Base-by-base conservation (phyloP, 2,329 filamentous ascomycete species). In the Cyphellophora europaea region DNA sequence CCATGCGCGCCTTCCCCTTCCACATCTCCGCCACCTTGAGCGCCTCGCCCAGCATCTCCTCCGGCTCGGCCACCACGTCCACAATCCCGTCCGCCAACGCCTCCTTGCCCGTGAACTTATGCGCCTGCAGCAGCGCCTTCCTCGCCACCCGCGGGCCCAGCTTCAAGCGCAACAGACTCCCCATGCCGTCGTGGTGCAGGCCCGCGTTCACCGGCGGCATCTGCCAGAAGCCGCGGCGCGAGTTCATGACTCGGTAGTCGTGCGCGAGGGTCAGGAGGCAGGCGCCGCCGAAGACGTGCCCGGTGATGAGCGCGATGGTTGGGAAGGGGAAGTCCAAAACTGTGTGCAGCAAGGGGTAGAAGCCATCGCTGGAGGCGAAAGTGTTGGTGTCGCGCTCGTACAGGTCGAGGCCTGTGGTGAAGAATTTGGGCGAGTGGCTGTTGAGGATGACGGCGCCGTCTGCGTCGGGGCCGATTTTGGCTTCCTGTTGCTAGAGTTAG, bases 151-250 rank as follows among this genome's bases (percentile, higher is more conserved):
- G 57, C 6, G 67, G 65, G 1, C 53, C 57, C 3, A 73, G 57
- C 42, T 73, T 73, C 5, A 70, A 53, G 1, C 68, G 60, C 2
- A 66, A 63, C 3, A 73, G 55, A 2, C 58, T 53, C 3, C 69
- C 69, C 29, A 73, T 72, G 5, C 69, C 70, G 5, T 65, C 64
- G 39, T 72, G 72, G 42, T 71, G 67, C 11, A 73, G 53, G 6
- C 70, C 70, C 1, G 72, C 59, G 38, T 72, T 61, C 1, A 73
- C 66, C 0, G 69, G 69, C 0, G 69, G 70, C 63, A 68, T 66
- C 33, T 53, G 63, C 28, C 66, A 50, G 46, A 62, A 67, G 15
- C 65, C 64, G 11, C 63, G 56, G 21, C 56, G 48, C 12, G 52
- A 52, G 45, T 66, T 67, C 62, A 66, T 66, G 21, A 60, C 42